A percentile compares a stretch with the other conserved stretches of the same genome.
These are phyloP conservation scores for Pelargonium myrrhifolium DNA, from an alignment of 441 rosid genomes.

Conservation along the genomic window DNA sequence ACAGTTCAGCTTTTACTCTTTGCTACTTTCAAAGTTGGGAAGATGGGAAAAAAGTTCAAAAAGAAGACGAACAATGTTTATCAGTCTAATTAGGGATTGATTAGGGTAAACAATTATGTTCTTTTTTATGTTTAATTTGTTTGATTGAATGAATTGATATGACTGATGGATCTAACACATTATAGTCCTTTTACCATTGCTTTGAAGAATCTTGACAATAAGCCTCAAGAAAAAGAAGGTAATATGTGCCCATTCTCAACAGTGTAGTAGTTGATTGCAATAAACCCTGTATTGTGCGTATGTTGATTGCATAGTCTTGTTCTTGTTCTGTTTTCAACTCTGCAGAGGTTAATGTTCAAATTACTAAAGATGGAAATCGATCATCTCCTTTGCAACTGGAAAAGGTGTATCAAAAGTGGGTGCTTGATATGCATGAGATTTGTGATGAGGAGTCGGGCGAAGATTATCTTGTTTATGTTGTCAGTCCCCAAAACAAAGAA, in stretches of 20 bases:
- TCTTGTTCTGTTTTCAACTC: not conserved
- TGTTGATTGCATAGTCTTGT: not conserved
- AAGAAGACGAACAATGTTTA: not conserved
- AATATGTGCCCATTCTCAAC: not conserved
- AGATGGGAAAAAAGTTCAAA: not conserved
- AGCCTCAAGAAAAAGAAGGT: conserved; percentile 38
- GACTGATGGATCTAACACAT: conserved; percentile 47
- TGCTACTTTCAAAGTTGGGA: not conserved
- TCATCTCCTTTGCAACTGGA: conserved; percentile 39
- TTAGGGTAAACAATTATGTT: not conserved
- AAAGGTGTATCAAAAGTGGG: conserved; percentile 55
- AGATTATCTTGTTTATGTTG: conserved; percentile 45
- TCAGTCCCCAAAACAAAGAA: conserved; percentile 39
- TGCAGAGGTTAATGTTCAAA: conserved; percentile 36
- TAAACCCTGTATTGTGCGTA: not conserved
- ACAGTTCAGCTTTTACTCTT: not conserved
- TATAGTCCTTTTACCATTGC: conserved; percentile 36
- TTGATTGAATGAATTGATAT: not conserved
- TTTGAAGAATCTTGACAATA: conserved; percentile 39
- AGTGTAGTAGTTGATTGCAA: not conserved
- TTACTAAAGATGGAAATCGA: conserved; percentile 30
- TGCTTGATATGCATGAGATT: conserved; percentile 49
- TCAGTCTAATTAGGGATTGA: not conserved
- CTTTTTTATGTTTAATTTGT: not conserved
- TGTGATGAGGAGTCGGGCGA: conserved; percentile 57